A percentile compares a stretch with the other conserved stretches of the same genome.
Conservation (phyloP, 1,139 yeast genomes). For the Tardiomyces depauwii region DNA sequence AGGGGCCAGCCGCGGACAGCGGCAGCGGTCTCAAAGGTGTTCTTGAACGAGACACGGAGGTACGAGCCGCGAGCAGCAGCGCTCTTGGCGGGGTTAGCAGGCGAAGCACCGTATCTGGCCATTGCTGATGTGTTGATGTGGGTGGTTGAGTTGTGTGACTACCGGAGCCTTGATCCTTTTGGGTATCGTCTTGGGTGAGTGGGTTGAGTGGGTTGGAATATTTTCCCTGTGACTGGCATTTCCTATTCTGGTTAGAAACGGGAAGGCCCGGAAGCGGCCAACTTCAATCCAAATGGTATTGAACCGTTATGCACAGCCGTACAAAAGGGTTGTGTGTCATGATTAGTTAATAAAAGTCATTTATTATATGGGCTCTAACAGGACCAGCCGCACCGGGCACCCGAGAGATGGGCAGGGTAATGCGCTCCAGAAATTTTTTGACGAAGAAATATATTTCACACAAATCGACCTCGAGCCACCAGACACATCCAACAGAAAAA, state of each 20-base stretch:
- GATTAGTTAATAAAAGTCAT: background rate
- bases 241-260: background rate
- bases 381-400: background rate
- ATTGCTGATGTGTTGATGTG: conserved; percentile 26
- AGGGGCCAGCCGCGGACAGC: conserved; percentile 98
- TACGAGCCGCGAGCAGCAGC: conserved; percentile 99
- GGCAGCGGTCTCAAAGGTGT: conserved; percentile 99
- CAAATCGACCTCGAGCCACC: too few species aligned
- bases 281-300: too few species aligned
- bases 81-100: conserved; percentile 99
- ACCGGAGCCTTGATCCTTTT: background rate
- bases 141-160: conserved; percentile 3
- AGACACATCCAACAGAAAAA: background rate
- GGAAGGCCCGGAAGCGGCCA: too few species aligned
- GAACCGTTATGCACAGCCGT: too few species aligned
- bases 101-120: conserved; percentile 97
- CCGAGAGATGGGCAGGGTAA: background rate
- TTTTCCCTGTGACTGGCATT: background rate
- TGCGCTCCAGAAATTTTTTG: background rate
- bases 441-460: background rate
- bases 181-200: conserved; percentile 3
- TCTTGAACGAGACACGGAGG: conserved; percentile 99
- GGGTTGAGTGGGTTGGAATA: conserved; percentile 3
- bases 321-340: background rate
- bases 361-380: too few species aligned